These are phyloP conservation scores for Tulasnella calospora DNA, from an alignment of 768 basidiomycete genomes.

Conservation along the genomic window DNA sequence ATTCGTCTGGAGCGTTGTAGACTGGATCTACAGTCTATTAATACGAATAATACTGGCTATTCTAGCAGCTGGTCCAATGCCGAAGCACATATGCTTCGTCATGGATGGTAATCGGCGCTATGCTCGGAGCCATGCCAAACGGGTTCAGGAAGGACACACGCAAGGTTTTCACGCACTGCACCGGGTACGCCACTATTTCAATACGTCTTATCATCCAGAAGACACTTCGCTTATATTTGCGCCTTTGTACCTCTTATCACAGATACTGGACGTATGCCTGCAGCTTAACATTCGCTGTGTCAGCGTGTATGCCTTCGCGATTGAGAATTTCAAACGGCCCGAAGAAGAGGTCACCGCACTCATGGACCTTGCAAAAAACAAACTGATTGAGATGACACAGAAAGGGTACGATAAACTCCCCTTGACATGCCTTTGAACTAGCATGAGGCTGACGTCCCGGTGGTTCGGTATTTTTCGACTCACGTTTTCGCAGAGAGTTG, in stretches of 20 bases:
- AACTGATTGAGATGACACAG: conserved; percentile 68
- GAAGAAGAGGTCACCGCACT: conserved; percentile 80
- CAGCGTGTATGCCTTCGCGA: conserved; percentile 94
- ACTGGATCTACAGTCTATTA: conserved; percentile 3
- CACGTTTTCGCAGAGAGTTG: conserved; percentile 47
- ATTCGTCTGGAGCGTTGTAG: background rate
- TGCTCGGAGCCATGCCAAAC: conserved; percentile 55
- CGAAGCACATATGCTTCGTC: conserved; percentile 85
- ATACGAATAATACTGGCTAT: conserved; percentile 53
- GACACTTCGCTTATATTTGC: background rate
- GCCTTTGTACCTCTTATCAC: background rate
- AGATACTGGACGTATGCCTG: conserved; percentile 85
- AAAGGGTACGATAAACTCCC: conserved; percentile 58
- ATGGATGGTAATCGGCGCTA: conserved; percentile 98
- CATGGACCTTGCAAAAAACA: conserved; percentile 76
- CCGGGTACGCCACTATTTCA: conserved; percentile 50
- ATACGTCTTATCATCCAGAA: background rate
- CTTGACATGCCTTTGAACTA: background rate
- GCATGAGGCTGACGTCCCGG: conserved; percentile 5
- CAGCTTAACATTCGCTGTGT: conserved; percentile 76
- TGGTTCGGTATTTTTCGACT: conserved; percentile 4
- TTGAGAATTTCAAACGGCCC: conserved; percentile 92
- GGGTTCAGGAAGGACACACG: conserved; percentile 72
- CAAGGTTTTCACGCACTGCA: conserved; percentile 78
- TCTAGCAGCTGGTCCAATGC: conserved; percentile 78